Evolutionary conservation across 305 asterid genomes (phyloP), one percentile per base, ranked within the genome.

Genomic region (Solanum aculeatissimum): DNA sequence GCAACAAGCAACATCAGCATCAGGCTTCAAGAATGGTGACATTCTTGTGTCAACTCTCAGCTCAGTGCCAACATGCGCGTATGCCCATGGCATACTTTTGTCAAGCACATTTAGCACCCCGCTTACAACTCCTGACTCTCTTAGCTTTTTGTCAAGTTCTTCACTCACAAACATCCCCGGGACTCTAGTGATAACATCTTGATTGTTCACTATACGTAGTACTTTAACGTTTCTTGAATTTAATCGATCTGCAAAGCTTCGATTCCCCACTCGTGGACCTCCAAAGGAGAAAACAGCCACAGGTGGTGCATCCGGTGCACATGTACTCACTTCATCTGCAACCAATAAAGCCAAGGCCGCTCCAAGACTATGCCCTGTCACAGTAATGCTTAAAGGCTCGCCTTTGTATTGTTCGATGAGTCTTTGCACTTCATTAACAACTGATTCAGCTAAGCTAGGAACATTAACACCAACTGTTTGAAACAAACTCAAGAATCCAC

Each of bases 131-230:
- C 89, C 89, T 0, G 91, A 79, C 6, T 86, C 89, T 19, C 98
- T 85, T 12, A 94, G 14, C 82, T 91, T 95, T 58, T 86, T 88
- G 70, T 94, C 96, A 0, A 96, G 90, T 19, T 88, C 91, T 82
- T 96, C 98, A 65, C 93, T 96, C 45, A 94, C 97, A 3, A 96
- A 89, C 98, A 96, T 95, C 12, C 99, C 99, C 0, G 99, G 99
- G 1, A 96, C 93, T 3, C 89, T 86, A 7, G 99, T 96, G 84
- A 95, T 93, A 54, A 95, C 80, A 54, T 96, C 99, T 29, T 92
- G 98, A 0, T 92, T 89, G 57, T 96, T 96, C 16, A 95, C 99
- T 0, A 96, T 84, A 1, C 99, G 83, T 5, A 96, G 85, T 0
- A 95, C 99, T 71, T 93, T 93, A 1, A 94, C 98, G 3, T 88